Conservation (phyloP, 2,329 filamentous ascomycete genomes). For the Botrytis galanthina region DNA sequence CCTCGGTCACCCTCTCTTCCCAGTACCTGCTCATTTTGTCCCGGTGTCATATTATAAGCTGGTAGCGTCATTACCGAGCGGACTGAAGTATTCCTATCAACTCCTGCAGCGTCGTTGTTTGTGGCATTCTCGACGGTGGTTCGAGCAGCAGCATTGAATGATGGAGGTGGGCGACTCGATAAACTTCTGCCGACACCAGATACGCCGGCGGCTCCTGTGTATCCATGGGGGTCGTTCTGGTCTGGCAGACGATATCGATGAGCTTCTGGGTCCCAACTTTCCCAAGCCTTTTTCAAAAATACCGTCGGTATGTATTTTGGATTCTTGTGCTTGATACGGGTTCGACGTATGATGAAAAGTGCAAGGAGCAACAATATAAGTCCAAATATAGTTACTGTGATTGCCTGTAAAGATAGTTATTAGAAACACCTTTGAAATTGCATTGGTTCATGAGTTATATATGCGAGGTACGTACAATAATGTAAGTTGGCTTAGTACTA, state of each 20-base stretch:
- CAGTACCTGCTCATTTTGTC: slow-evolving; percentile 76
- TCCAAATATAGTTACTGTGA: slow-evolving; percentile 23
- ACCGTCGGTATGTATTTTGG: slow-evolving; percentile 52
- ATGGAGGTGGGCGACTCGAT: slow-evolving; percentile 21
- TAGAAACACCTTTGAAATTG: not conserved
- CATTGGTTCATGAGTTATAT: not conserved
- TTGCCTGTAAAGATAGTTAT: slow-evolving; percentile 18
- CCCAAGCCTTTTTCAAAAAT: slow-evolving; percentile 51
- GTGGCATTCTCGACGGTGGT: slow-evolving; percentile 14
- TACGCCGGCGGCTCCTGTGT: slow-evolving; percentile 35
- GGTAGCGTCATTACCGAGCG: slow-evolving; percentile 94
- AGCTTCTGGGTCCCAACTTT: slow-evolving; percentile 45
- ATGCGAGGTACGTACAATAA: slow-evolving; percentile 18
- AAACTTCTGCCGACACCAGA: slow-evolving; percentile 16
- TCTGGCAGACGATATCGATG: slow-evolving; percentile 29
- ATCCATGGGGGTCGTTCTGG: slow-evolving; percentile 43
- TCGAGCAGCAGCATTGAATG: slow-evolving; percentile 22
- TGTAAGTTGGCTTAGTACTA: slow-evolving; percentile 8
- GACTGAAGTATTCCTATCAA: slow-evolving; percentile 82
- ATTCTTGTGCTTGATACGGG: slow-evolving; percentile 45
- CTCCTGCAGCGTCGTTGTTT: slow-evolving; percentile 38
- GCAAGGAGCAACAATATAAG: slow-evolving; percentile 28
- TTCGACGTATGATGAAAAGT: slow-evolving; percentile 38
- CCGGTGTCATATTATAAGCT: slow-evolving; percentile 71
- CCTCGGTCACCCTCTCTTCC: slow-evolving; percentile 87